Conservation (phyloP, 352 stramenopile genomes). For the Phytophthora kernoviae region DNA sequence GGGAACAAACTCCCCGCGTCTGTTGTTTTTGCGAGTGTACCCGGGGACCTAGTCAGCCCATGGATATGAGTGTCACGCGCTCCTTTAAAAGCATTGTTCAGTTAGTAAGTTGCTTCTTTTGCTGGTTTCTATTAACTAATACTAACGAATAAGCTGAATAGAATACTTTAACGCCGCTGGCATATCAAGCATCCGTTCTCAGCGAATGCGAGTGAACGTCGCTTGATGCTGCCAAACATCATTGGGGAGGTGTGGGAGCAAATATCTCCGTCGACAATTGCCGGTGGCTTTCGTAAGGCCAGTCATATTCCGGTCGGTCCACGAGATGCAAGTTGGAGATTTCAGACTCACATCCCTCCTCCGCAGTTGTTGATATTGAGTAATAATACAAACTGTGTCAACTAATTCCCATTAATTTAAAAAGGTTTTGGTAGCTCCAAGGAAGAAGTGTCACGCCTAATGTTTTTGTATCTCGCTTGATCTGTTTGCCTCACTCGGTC, state of each 20-base stretch:
- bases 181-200: conserved; percentile 6
- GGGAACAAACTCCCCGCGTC: conserved; percentile 1
- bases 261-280: too few species aligned
- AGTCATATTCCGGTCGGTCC: too few species aligned
- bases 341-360: too few species aligned
- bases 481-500: conserved; percentile 10
- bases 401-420: neutral
- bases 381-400: conserved; percentile 11
- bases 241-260: conserved; percentile 7
- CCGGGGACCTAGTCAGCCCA: neutral
- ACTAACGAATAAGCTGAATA: neutral
- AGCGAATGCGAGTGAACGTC: conserved; percentile 1
- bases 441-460: conserved; percentile 4
- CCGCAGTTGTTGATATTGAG: conserved; percentile 5
- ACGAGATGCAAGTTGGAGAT: conserved; percentile 3
- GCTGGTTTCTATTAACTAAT: too few species aligned
- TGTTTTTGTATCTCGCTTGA: conserved; percentile 2
- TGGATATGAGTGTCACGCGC: neutral
- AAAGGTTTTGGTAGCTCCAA: too few species aligned
- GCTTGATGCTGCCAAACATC: conserved; percentile 6
- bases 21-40: conserved; percentile 3
- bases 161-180: conserved; percentile 7
- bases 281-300: too few species aligned
- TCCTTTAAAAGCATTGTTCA: conserved; percentile 14
- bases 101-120: too few species aligned